phyloP scores from a whole-genome alignment of 306 rosid species.

The Citrullus mucosospermus region DNA sequence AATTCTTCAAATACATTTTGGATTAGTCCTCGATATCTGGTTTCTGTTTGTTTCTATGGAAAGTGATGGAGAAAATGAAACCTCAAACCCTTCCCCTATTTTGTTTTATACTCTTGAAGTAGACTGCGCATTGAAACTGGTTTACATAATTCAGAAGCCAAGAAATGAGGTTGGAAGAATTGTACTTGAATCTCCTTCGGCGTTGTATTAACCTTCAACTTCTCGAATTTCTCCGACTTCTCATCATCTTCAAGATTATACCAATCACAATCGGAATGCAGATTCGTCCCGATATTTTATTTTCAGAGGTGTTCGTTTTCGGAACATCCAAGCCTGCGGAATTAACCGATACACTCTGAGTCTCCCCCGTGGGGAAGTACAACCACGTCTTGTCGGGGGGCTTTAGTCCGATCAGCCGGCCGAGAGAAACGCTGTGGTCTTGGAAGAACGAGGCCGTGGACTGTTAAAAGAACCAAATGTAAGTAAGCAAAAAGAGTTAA shows the following conservation, averaged over 20 bases:
- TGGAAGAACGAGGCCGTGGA: constrained; percentile 74
- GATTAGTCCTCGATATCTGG: not conserved
- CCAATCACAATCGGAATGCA: not conserved
- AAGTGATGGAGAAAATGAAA: not conserved
- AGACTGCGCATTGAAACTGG: too few relatives aligned
- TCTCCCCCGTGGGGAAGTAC: constrained; percentile 23
- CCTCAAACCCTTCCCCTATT: not conserved
- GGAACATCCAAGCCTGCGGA: not conserved
- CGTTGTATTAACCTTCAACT: not conserved
- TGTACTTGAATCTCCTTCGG: not conserved
- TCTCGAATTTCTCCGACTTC: not conserved
- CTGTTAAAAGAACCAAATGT: constrained; percentile 14
- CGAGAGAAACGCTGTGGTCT: constrained; percentile 63
- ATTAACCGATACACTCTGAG: not conserved
- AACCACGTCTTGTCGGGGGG: constrained; percentile 34
- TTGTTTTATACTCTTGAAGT: not conserved
- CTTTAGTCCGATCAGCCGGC: constrained; percentile 50
- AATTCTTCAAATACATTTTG: not conserved
- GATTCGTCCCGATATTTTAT: not conserved
- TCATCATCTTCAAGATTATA: not conserved
- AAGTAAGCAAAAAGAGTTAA: too few relatives aligned
- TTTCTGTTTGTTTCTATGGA: not conserved
- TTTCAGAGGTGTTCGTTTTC: not conserved
- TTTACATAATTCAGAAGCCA: too few relatives aligned
- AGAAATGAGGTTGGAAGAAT: not conserved